Evolutionary conservation across 2,329 filamentous ascomycete genomes (phyloP).

Genomic region (Colletotrichum tanaceti): DNA sequence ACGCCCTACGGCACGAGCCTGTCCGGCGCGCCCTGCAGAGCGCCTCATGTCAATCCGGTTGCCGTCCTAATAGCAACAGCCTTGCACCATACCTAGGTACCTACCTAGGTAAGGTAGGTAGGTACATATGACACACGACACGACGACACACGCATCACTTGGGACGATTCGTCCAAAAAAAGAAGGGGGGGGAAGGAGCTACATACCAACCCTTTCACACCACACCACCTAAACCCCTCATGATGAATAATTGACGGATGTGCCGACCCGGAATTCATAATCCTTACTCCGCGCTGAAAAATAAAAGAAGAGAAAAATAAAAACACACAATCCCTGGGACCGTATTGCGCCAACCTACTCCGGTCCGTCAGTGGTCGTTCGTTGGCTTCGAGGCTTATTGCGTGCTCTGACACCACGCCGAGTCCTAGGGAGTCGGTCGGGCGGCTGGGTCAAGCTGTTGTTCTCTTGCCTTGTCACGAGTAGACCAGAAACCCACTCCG

Average conservation of each 20-base stretch:
- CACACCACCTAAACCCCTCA: too few relatives aligned
- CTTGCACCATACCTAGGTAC: background rate
- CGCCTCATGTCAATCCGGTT: slow-evolving; percentile 27
- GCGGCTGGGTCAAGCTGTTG: background rate
- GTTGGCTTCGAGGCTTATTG: slow-evolving; percentile 3
- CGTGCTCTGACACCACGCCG: slow-evolving; percentile 14
- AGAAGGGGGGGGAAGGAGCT: too few relatives aligned
- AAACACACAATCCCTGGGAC: slow-evolving; percentile 7
- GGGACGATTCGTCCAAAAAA: background rate
- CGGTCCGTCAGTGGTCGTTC: background rate
- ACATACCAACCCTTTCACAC: slow-evolving; percentile 15
- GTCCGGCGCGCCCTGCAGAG: slow-evolving; percentile 24
- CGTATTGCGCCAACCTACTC: background rate
- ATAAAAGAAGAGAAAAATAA: background rate
- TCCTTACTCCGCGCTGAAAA: slow-evolving; percentile 2
- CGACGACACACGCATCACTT: background rate
- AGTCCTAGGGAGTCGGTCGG: background rate
- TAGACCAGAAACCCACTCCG: slow-evolving; percentile 1
- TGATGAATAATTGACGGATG: slow-evolving; percentile 4
- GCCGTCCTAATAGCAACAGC: slow-evolving; percentile 9
- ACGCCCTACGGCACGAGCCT: slow-evolving; percentile 1
- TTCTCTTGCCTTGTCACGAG: background rate
- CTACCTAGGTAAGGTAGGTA: too few relatives aligned
- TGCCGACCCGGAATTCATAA: background rate
- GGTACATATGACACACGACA: too few relatives aligned